phyloP scores from a whole-genome alignment of 441 rosid species.

The Daphne laureola region DNA sequence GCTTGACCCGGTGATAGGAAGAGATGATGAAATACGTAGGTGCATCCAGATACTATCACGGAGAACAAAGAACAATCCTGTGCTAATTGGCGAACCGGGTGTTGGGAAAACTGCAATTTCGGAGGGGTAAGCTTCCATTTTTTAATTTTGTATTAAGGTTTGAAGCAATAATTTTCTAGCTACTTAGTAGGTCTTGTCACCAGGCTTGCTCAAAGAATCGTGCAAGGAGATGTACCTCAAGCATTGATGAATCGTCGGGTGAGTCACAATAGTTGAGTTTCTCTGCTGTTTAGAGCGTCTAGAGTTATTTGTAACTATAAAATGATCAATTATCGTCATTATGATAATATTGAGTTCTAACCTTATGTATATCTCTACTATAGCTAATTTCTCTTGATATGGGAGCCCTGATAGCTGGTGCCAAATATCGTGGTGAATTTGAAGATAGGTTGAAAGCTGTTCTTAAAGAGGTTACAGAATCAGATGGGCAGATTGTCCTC shows the following conservation, averaged over 20 bases:
- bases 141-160: no score
- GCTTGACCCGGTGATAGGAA: constrained; percentile 96
- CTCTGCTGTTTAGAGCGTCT: background rate
- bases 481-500: constrained; percentile 81
- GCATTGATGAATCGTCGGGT: constrained; percentile 98
- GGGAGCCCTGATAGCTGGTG: constrained; percentile 98
- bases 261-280: constrained; percentile 6
- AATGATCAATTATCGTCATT: background rate
- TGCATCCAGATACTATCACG: constrained; percentile 94
- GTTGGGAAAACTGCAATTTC: constrained; percentile 98
- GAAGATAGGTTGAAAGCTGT: constrained; percentile 98
- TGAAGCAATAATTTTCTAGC: no score
- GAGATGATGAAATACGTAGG: constrained; percentile 95
- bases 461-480: constrained; percentile 81
- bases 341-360: constrained; percentile 9
- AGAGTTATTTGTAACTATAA: background rate
- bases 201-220: constrained; percentile 99
- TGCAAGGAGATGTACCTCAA: constrained; percentile 97
- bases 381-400: constrained; percentile 94
- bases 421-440: constrained; percentile 93
- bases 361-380: constrained; percentile 5
- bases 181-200: constrained; percentile 12
- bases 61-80: constrained; percentile 97
- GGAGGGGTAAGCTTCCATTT: constrained; percentile 58
- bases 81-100: constrained; percentile 94